Evolutionary conservation across 768 basidiomycete species (phyloP), one percentile per base, ranked within the genome.

Genomic region (Naganishia onofrii): DNA sequence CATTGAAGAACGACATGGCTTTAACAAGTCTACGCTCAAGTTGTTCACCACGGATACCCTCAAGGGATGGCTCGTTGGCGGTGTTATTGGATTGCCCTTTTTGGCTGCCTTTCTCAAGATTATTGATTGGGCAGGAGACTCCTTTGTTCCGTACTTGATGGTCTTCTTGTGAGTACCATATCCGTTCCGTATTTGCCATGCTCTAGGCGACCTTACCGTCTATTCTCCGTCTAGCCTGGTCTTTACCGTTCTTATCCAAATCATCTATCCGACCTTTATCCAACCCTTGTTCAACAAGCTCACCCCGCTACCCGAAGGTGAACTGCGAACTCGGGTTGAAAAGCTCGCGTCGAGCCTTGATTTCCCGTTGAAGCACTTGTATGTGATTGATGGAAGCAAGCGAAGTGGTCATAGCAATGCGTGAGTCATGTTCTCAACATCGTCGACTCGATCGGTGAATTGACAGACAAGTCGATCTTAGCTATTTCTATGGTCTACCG

Each of bases 201-300:
- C 3, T 23, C 26, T 65, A 31, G 60, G 21, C 31, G 51, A 17
- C 29, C 17, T n/a, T 1, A 69, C 26, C 26, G 31, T 8, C 23
- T 36, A 26, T 42, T 52, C 19, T n/a, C 32, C 13, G n/a, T 23
- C 9, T 72, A 93, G 93, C 78, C 83, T 96, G 67, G 80, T 84
- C 5, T 90, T 97, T 84, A 92, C 93, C 78, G 80, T 97, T 48
- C 82, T 86, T 76, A 89, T 97, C 87, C 89, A 80, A 57, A 72
- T 80, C 68, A 71, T 81, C 69, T 81, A 78, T 71, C 81, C 81
- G 12, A 77, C 74, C 26, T 79, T 74, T 72, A 79, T 99, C 74
- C 93, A 94, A 75, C 96, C 96, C 0, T 82, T 98, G 68, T 98
- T 98, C 86, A 98, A 99, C 86, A 98, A 92, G 81, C 87, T 97